Evolutionary conservation across 2,329 filamentous ascomycete species (phyloP), one percentile per base, ranked within the genome.

Genomic region (Aspergillus novofumigatus): DNA sequence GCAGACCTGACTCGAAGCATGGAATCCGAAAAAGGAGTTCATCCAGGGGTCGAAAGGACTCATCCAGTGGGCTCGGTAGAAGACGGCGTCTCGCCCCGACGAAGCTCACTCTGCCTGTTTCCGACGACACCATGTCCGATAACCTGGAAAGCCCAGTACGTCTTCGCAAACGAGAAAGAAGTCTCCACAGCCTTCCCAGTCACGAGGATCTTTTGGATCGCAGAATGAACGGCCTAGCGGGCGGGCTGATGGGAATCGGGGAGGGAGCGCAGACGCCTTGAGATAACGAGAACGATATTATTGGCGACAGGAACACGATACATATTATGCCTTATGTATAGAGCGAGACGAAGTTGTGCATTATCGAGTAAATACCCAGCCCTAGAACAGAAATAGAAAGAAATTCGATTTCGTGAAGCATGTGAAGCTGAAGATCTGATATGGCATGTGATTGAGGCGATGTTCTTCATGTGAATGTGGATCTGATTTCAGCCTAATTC

Each of bases 161-260:
- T 4, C 49, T 62, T n/a, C 63, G 61, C 20, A 61, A 64, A 3
- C 59, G 69, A 11, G 64, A 77, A 32, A 75, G 77, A 53, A 83
- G 81, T 64, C 72, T 82, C 60, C 74, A 78, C 32, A 82, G 80
- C 59, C 67, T 85, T 57, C 80, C 79, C 4, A 84, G 81, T 59
- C 78, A 82, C 59, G 82, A 84, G 62, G 83, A 85, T 72, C 65
- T 85, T 38, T 67, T 85, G 23, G 80, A 80, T 38, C 71, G 82
- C 41, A 73, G 81, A 38, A 85, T 85, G 82, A 75, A 80, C 58
- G 81, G 81, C 1, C 67, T 84, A 55, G 78, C 79, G 20, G 78
- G 80, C 10, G 77, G 78, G 38, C 72, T 84, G 70, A 82, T 81
- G 67, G 80, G 80, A 4, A 65, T 73, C 44, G 70, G 69, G 10